phyloP scores from a whole-genome alignment of 2,329 filamentous ascomycete genomes.

The Penicillium janthinellum region DNA sequence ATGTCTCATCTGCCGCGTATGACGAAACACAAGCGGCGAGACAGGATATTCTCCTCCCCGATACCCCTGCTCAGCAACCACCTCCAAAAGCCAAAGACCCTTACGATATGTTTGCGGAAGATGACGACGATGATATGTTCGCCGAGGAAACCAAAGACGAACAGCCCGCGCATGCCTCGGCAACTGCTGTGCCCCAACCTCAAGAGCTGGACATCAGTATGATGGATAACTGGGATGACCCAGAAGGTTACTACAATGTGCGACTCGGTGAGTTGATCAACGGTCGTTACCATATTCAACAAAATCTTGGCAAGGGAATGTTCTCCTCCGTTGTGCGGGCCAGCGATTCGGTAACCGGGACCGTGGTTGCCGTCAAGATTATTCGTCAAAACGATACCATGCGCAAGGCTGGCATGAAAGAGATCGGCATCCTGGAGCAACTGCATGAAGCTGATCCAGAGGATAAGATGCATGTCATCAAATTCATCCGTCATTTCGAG shows the following conservation, averaged over 20 bases:
- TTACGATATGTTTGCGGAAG: slow-evolving; percentile 64
- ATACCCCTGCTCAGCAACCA: slow-evolving; percentile 35
- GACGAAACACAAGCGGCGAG: slow-evolving; percentile 59
- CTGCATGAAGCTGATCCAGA: slow-evolving; percentile 83
- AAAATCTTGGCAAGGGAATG: slow-evolving; percentile 88
- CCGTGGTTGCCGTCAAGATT: slow-evolving; percentile 92
- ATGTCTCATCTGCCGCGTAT: slow-evolving; percentile 58
- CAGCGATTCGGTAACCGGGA: slow-evolving; percentile 71
- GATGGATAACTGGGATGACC: slow-evolving; percentile 90
- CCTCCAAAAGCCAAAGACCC: slow-evolving; percentile 53
- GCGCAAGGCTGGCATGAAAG: slow-evolving; percentile 86
- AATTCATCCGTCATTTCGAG: slow-evolving; percentile 83
- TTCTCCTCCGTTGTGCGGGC: slow-evolving; percentile 96
- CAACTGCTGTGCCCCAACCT: slow-evolving; percentile 53
- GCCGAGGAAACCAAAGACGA: slow-evolving; percentile 67
- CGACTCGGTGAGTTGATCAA: slow-evolving; percentile 89
- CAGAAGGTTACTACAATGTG: slow-evolving; percentile 95
- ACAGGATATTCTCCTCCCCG: slow-evolving; percentile 55
- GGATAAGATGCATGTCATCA: slow-evolving; percentile 88
- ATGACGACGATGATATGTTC: slow-evolving; percentile 81
- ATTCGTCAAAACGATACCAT: slow-evolving; percentile 95
- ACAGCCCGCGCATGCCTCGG: slow-evolving; percentile 49
- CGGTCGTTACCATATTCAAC: slow-evolving; percentile 83
- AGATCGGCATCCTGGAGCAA: slow-evolving; percentile 89
- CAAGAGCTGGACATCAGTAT: slow-evolving; percentile 70